Base-by-base conservation (phyloP, 768 basidiomycete species). In the Mycena filopes region DNA sequence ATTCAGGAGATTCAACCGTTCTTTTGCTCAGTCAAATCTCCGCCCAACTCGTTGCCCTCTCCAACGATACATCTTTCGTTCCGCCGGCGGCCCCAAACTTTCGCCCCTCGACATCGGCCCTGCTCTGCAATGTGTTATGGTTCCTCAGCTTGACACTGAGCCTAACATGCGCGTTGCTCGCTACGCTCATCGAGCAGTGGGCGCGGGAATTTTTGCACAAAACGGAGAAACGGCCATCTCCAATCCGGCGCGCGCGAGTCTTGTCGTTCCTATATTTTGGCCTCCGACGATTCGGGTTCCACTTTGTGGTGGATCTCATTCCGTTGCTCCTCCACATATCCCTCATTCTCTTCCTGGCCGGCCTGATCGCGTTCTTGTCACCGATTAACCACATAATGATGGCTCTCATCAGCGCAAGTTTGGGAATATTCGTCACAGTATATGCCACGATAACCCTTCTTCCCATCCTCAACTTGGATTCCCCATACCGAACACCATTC, bases 151-250 rank as follows among this genome's bases (percentile, higher is more conserved):
- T 56, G 2, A 26, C 42, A 13, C 48, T 64, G 20, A 64, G 62
- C 33, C 55, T 64, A 2, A 50, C 46, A 3, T 65, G 63, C 38
- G 63, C 63, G 10, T 28, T 65, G 28, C 47, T 59, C 18, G 55
- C 63, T 8, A 65, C 57, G 23, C 49, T 65, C n/a, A 57, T 65
- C 1, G 51, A 65, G 45, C 64, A 65, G 38, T 64, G 47, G 62
- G 54, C 62, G 1, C 23, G 54, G 1, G 55, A 63, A 41, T 55
- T 63, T 41, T 10, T 51, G n/a, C 56, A 60, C 49, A 60, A 53
- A 29, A 59, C 47, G 13, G 33, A 53, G 9, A 38, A 45, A 46
- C 57, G 50, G 1, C 41, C 49, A 3, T 51, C 57, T 0, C 63
- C 51, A 1, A 23, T 47, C 0, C 56, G 40, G 18, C n/a, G n/a